Base-by-base conservation (phyloP, 2,329 filamentous ascomycete species). In the Penicillium sp. region DNA sequence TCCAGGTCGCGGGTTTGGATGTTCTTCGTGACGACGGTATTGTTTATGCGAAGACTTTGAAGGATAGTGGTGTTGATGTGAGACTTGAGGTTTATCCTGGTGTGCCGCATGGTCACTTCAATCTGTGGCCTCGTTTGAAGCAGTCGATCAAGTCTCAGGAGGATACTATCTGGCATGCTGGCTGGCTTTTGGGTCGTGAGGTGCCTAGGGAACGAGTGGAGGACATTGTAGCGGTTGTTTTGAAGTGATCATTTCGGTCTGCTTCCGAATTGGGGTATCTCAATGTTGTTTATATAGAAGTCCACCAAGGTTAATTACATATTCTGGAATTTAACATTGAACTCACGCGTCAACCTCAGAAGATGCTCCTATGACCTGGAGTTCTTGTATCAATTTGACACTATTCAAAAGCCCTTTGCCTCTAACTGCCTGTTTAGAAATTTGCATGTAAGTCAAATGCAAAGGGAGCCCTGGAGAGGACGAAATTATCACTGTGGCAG, bases 1-100 rank as follows among this genome's bases (percentile, higher is more conserved):
- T 84, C 2, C 79, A 82, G 59, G 70, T 81, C 1, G 76, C 73
- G 52, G 81, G 81, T 7, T 54, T 78, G 53, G 82, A 84, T 62
- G 76, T 77, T 0, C 55, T 80, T 2, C 66, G 82, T 2, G 82
- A 85, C 54, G 81, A 83, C 47, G 78, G 69, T 0, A 54, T 84
- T 44, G 75, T 83, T 0, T 84, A 82, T 56, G 80, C 81, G 56
- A 65, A 72, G 41, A 63, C 78, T 3, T 60, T 83, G 53, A 67
- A 72, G 34, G 76, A 78, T 52, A 72, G 77, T 29, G 70, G 68
- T 3, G 74, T 81, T 5, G 63, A 71, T 61, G 81, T 79, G 1
- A 73, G 69, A 48, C 34, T 81, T n/a, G 74, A 80, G 56, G 62
- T 77, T 7, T 79, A 76, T 61, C 56, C 68, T 3, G 77, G 77